phyloP scores from a whole-genome alignment of 2,329 filamentous ascomycete species.

The Clonostachys byssicola region DNA sequence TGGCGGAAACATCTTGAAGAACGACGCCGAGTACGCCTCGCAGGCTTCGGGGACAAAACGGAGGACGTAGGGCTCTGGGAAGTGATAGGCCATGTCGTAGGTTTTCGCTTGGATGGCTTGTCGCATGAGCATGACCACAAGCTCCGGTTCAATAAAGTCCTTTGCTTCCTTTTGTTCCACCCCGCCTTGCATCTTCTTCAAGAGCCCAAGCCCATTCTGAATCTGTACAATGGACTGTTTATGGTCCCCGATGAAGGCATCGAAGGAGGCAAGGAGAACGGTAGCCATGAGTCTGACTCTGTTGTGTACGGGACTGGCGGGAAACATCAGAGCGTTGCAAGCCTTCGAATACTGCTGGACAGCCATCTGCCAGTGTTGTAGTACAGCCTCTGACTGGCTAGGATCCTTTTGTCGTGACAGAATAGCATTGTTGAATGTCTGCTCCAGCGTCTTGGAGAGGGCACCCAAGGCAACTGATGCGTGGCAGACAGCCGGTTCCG shows the following conservation, averaged over 20 bases:
- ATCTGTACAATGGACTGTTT: slow-evolving; percentile 58
- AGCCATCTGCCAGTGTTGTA: slow-evolving; percentile 55
- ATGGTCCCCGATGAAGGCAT: slow-evolving; percentile 63
- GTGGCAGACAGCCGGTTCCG: slow-evolving; percentile 57
- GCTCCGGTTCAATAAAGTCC: slow-evolving; percentile 51
- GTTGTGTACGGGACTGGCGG: slow-evolving; percentile 33
- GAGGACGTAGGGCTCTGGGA: slow-evolving; percentile 58
- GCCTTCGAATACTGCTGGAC: slow-evolving; percentile 56
- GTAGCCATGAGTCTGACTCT: slow-evolving; percentile 59
- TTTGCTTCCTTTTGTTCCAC: slow-evolving; percentile 15
- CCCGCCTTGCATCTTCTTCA: slow-evolving; percentile 42
- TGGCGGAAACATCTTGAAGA: slow-evolving; percentile 26
- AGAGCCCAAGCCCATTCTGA: slow-evolving; percentile 49
- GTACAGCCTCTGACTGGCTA: slow-evolving; percentile 25
- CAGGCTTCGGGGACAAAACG: slow-evolving; percentile 22
- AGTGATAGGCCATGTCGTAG: slow-evolving; percentile 66
- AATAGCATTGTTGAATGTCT: slow-evolving; percentile 20
- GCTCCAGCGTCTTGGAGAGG: slow-evolving; percentile 63
- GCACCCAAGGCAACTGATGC: slow-evolving; percentile 63
- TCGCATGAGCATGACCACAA: slow-evolving; percentile 59
- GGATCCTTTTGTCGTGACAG: slow-evolving; percentile 14
- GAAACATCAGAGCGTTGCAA: slow-evolving; percentile 41
- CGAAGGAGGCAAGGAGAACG: slow-evolving; percentile 63
- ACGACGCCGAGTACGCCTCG: slow-evolving; percentile 11
- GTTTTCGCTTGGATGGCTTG: slow-evolving; percentile 63